These are phyloP conservation scores for Bisporella sp. DNA, from an alignment of 2,329 filamentous ascomycete genomes.

Conservation along the genomic window DNA sequence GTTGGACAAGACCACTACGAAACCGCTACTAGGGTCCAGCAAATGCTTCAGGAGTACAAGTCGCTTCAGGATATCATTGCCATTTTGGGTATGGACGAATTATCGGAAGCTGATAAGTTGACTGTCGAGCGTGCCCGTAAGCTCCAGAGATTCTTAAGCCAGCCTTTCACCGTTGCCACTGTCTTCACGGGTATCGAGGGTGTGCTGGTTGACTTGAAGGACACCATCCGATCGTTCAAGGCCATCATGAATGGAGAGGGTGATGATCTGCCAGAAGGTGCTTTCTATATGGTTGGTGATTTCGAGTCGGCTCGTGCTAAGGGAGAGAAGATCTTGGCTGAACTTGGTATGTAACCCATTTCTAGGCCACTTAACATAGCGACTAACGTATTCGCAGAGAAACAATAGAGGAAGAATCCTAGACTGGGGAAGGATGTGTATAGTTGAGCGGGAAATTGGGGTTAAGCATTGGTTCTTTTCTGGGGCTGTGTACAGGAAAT, in stretches of 20 bases:
- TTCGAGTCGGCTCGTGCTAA: constrained; percentile 87
- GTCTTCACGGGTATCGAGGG: constrained; percentile 73
- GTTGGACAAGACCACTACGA: constrained; percentile 98
- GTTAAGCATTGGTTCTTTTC: background rate
- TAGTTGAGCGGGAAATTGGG: background rate
- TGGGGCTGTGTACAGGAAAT: constrained; percentile 1
- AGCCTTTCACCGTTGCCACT: constrained; percentile 88
- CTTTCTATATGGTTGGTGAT: constrained; percentile 68
- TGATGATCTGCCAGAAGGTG: constrained; percentile 91
- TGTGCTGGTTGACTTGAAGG: constrained; percentile 95
- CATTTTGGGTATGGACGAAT: constrained; percentile 97
- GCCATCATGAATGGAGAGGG: constrained; percentile 76
- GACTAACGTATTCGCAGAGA: background rate
- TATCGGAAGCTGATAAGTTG: constrained; percentile 98
- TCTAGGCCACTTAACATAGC: background rate
- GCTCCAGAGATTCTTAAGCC: constrained; percentile 98
- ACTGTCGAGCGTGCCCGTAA: constrained; percentile 99
- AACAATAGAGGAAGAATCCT: background rate
- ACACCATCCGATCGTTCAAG: constrained; percentile 97
- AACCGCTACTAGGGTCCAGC: constrained; percentile 89
- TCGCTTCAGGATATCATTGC: constrained; percentile 99
- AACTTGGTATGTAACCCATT: constrained; percentile 42
- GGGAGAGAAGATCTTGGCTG: constrained; percentile 99
- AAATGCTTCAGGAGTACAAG: constrained; percentile 99
- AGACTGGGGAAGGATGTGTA: background rate